Conservation (phyloP, 768 basidiomycete genomes). For the Boletus reticulatus region DNA sequence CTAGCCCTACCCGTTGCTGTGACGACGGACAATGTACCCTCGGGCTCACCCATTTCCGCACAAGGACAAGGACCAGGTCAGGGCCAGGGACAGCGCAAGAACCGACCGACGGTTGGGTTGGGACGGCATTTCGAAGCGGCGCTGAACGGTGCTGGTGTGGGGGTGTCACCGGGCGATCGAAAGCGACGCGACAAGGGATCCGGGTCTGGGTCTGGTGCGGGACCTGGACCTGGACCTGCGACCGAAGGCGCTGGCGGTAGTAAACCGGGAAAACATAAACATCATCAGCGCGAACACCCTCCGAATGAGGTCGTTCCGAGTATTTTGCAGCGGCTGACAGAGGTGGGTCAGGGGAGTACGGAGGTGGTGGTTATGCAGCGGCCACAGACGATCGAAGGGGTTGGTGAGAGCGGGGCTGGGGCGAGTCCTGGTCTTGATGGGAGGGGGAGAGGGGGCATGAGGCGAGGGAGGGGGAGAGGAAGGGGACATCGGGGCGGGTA, state of each 20-base stretch:
- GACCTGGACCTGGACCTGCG: not conserved
- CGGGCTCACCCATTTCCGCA: slow-evolving; percentile 6
- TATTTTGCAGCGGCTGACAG: slow-evolving; percentile 25
- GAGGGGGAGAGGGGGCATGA: slow-evolving; percentile 20
- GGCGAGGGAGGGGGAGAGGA: slow-evolving; percentile 32
- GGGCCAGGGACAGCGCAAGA: slow-evolving; percentile 34
- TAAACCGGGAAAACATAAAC: slow-evolving; percentile 16
- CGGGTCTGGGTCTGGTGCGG: not conserved
- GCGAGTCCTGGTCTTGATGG: not conserved
- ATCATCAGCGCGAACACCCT: slow-evolving; percentile 7
- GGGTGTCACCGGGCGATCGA: slow-evolving; percentile 30
- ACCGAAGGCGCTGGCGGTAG: not conserved
- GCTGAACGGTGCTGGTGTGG: slow-evolving; percentile 58
- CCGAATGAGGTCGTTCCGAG: slow-evolving; percentile 10
- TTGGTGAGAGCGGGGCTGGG: slow-evolving; percentile 7
- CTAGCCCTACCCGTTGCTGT: not conserved
- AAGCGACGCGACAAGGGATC: slow-evolving; percentile 35
- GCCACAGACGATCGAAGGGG: slow-evolving; percentile 7
- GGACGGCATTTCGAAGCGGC: slow-evolving; percentile 74
- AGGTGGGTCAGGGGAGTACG: slow-evolving; percentile 3
- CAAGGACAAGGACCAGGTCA: not conserved
- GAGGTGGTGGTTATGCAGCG: slow-evolving; percentile 11
- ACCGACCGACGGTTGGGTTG: slow-evolving; percentile 59
- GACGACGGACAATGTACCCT: slow-evolving; percentile 1
- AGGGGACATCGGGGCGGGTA: slow-evolving; percentile 31